Evolutionary conservation across 2,329 filamentous ascomycete species (phyloP), one percentile per base, ranked within the genome.

Genomic region (Fusarium verticillioides): DNA sequence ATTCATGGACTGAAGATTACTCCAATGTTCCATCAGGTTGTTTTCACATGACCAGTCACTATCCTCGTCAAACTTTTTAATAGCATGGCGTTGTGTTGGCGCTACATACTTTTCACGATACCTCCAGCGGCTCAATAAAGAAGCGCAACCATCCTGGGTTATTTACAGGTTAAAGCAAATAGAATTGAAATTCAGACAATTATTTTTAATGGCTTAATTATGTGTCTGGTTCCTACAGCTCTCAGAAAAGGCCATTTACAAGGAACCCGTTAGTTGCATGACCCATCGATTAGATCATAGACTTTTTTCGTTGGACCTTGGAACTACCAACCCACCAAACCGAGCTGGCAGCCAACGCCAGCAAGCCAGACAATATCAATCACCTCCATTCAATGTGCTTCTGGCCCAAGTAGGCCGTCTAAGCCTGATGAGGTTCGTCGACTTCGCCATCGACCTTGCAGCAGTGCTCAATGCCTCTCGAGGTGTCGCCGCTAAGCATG

Each of bases 381-480:
- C 9, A 56, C 53, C 43, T 56, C 43, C 40, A 39, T 49, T 75
- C 77, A 60, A 81, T 79, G 79, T 58, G 63, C 74, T 39, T 61
- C 59, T 68, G 72, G 72, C 63, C 66, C 64, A 59, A 42, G 36
- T 71, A 76, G 78, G 76, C 72, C 70, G 66, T 49, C 53, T 66
- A 78, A 50, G 50, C 76, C 71, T 76, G 75, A 91, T 91, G 89
- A 84, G 88, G 81, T 84, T 90, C 87, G 89, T 88, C 83, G 91
- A 89, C 83, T 89, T 87, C 79, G 84, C 86, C 71, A 85, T 95
- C 79, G 93, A 95, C 84, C 85, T 93, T 77, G 90, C 91, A 75
- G 89, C 91, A 69, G 86, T 95, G 73, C 86, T 92, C 81, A 90
- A 88, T 84, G 93, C 90, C 79, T 92, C 92, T 57, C 89, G 91